These are phyloP conservation scores for Oehlia diaphana DNA, from an alignment of 192 early-diverging fungal genomes.

Conservation along the genomic window DNA sequence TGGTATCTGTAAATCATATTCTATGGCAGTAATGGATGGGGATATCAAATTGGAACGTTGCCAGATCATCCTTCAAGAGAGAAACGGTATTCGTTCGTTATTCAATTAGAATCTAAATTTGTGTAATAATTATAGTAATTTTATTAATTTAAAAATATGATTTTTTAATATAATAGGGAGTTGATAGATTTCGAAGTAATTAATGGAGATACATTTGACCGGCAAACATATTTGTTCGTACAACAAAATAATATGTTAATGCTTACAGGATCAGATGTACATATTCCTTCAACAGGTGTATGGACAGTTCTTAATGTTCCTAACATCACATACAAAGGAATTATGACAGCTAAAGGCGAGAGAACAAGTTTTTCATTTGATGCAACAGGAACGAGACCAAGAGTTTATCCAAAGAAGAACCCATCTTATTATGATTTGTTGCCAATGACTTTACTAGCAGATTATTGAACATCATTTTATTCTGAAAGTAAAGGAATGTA, in stretches of 20 bases:
- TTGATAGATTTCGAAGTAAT: slow-evolving; percentile 72
- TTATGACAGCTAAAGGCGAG: too few species aligned
- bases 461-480: slow-evolving; percentile 64
- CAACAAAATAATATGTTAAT: slow-evolving; percentile 49
- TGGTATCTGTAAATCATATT: slow-evolving; percentile 77
- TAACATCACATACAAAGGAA: slow-evolving; percentile 46
- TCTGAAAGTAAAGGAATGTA: slow-evolving; percentile 64
- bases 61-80: slow-evolving; percentile 62
- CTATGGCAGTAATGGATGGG: slow-evolving; percentile 70
- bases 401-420: slow-evolving; percentile 41
- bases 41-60: slow-evolving; percentile 56
- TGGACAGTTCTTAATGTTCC: slow-evolving; percentile 63
- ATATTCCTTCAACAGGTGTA: slow-evolving; percentile 56
- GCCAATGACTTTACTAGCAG: slow-evolving; percentile 54
- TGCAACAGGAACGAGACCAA: slow-evolving; percentile 57
- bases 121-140: too few species aligned
- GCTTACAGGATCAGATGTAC: slow-evolving; percentile 68
- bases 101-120: too few species aligned
- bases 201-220: slow-evolving; percentile 61
- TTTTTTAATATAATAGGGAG: slow-evolving; percentile 39
- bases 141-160: background rate
- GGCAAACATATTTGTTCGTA: slow-evolving; percentile 53
- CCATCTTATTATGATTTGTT: slow-evolving; percentile 43
- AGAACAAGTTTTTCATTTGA: slow-evolving; percentile 61
- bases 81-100: slow-evolving; percentile 40